A percentile compares a stretch with the other conserved stretches of the same genome.
These are phyloP conservation scores for Musa itinerans DNA, from an alignment of 176 grass and related monocot genomes.

Conservation along the genomic window DNA sequence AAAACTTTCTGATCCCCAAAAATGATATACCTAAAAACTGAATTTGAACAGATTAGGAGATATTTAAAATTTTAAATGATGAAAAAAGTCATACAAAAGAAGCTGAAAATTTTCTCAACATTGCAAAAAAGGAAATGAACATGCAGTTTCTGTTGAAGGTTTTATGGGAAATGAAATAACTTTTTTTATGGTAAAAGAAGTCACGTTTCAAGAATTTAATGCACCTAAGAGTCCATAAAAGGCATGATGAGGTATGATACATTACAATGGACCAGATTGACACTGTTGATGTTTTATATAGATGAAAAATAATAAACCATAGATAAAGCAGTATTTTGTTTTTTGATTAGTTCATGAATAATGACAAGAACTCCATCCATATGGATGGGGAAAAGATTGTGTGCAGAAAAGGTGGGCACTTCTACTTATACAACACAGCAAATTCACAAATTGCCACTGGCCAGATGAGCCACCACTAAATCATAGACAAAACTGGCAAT, in stretches of 20 bases:
- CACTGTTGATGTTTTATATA: background rate
- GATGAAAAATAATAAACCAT: background rate
- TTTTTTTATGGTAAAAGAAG: background rate
- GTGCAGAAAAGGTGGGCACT: no score
- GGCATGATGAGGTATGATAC: background rate
- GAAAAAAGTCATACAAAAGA: background rate
- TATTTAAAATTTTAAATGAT: background rate
- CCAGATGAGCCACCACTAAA: no score
- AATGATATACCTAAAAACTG: constrained; percentile 6
- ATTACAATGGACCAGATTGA: background rate
- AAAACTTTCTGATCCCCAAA: constrained; percentile 10
- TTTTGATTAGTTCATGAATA: no score
- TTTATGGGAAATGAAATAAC: background rate
- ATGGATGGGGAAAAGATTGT: no score
- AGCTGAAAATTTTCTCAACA: background rate
- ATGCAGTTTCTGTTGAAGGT: no score
- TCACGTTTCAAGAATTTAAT: background rate
- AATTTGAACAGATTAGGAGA: background rate
- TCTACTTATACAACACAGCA: background rate
- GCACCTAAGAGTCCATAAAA: background rate
- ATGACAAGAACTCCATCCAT: no score
- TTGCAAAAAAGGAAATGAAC: background rate
- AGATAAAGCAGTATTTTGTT: no score
- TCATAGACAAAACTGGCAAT: no score
- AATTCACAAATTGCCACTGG: background rate